phyloP scores from a whole-genome alignment of 345 rosid genomes.

The Citrus sinensis region DVS_A1.0 CM039167.1:2619501-2620000 shows the following conservation, averaged over 20 bases:
- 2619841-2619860: too few species aligned
- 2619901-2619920: background rate
- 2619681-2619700: background rate
- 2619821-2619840: background rate
- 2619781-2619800: too few species aligned
- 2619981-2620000: conserved; percentile 4
- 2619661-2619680: background rate
- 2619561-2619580: background rate
- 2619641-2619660: background rate
- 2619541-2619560: too few species aligned
- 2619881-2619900: background rate
- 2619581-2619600: background rate
- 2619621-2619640: background rate
- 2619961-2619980: background rate
- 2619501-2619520: background rate
- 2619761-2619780: too few species aligned
- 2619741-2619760: too few species aligned
- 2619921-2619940: background rate
- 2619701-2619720: background rate
- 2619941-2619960: background rate
- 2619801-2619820: background rate
- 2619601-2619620: background rate
- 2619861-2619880: background rate
- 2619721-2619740: background rate
- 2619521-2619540: background rate